Evolutionary conservation across 2,329 filamentous ascomycete species (phyloP).

Genomic region (Ceratocystis destructans): DNA sequence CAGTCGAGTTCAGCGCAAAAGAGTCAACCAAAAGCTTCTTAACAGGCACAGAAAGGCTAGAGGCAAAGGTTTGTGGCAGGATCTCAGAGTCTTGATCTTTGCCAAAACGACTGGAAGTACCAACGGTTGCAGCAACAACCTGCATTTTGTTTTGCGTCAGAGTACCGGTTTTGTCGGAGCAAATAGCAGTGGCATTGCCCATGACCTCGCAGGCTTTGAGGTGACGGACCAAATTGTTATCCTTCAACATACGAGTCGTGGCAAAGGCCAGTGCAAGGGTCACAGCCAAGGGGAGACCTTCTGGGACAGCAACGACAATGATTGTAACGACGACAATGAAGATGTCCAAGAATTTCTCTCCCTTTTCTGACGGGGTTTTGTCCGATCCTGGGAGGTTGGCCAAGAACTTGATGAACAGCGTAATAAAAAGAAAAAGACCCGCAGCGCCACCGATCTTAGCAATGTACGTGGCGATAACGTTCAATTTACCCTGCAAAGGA

Average conservation of each 20-base stretch:
- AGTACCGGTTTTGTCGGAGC: constrained; percentile 55
- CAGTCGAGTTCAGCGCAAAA: constrained; percentile 55
- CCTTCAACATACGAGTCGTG: constrained; percentile 61
- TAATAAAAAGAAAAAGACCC: constrained; percentile 66
- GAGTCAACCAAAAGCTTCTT: constrained; percentile 45
- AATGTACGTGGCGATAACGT: constrained; percentile 62
- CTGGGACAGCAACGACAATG: constrained; percentile 66
- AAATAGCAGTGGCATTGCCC: constrained; percentile 62
- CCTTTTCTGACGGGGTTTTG: constrained; percentile 53
- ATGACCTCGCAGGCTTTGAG: constrained; percentile 69
- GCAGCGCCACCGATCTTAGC: constrained; percentile 65
- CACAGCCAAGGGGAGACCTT: constrained; percentile 65
- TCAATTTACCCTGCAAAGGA: constrained; percentile 62
- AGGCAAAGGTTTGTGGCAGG: constrained; percentile 34
- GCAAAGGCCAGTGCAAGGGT: constrained; percentile 65
- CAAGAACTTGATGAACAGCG: constrained; percentile 75
- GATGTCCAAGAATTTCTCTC: constrained; percentile 61
- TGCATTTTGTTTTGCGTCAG: constrained; percentile 58
- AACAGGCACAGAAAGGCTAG: constrained; percentile 33
- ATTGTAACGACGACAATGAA: constrained; percentile 69
- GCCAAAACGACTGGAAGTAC: constrained; percentile 44
- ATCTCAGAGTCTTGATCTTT: constrained; percentile 28
- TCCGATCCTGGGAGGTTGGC: constrained; percentile 46
- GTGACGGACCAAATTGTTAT: constrained; percentile 64
- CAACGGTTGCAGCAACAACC: constrained; percentile 47